These are phyloP conservation scores for Lecanoromycetidae sp. DNA, from an alignment of 2,329 filamentous ascomycete genomes.

Conservation along the genomic window DNA sequence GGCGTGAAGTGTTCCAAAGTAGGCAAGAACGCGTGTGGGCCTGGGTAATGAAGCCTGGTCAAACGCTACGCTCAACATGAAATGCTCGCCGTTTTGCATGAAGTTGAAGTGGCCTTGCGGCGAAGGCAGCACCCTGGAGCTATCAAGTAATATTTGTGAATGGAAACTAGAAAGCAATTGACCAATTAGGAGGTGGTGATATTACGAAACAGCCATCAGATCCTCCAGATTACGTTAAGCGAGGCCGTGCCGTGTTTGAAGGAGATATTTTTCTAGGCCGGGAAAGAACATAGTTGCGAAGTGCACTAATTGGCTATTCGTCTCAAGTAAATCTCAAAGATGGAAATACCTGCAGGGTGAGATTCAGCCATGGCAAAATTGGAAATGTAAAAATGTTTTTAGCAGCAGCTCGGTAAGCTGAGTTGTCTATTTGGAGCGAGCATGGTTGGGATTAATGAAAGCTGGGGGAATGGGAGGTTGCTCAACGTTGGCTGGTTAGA, in stretches of 20 bases:
- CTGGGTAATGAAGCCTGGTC: neutral
- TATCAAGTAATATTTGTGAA: neutral
- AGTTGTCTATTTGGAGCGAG: neutral
- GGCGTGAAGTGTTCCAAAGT: neutral
- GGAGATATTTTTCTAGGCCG: conserved; percentile 4
- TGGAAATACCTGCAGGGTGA: neutral
- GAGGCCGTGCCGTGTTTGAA: conserved; percentile 13
- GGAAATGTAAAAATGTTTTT: neutral
- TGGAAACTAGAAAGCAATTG: neutral
- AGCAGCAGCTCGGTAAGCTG: neutral
- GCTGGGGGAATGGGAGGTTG: neutral
- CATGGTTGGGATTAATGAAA: neutral
- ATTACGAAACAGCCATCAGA: conserved; percentile 7
- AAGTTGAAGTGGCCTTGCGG: conserved; percentile 4
- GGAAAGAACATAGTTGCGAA: conserved; percentile 11
- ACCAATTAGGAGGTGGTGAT: neutral
- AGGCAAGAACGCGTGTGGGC: neutral
- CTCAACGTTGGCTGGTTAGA: neutral
- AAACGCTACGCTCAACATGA: conserved; percentile 1
- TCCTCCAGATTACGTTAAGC: conserved; percentile 6
- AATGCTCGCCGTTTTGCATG: neutral
- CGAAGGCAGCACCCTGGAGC: neutral
- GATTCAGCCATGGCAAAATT: neutral
- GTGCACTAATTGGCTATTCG: neutral
- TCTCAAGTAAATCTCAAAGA: too few relatives aligned